Percentiles rank a stretch among this genome's conserved stretches.
phyloP scores from a whole-genome alignment of 2,329 filamentous ascomycete genomes.

The Arthrobotrys megalospora region DNA sequence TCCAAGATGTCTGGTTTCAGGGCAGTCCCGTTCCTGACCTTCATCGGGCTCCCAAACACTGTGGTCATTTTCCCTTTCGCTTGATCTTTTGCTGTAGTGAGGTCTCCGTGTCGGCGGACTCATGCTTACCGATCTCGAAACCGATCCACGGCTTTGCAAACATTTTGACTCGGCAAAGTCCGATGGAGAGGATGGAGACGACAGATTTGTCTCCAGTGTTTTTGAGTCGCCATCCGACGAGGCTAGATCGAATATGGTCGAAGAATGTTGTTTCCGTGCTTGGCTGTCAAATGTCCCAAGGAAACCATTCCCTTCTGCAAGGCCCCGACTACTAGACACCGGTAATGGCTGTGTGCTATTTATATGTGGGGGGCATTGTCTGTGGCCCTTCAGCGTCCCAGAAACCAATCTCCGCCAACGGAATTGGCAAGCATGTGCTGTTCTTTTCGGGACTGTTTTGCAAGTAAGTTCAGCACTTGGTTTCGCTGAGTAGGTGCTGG shows the following conservation, averaged over 20 bases:
- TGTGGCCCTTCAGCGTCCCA: conserved; percentile 64
- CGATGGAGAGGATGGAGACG: conserved; percentile 50
- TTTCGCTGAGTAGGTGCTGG: neutral
- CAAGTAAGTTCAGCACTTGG: conserved; percentile 11
- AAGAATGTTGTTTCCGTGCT: conserved; percentile 16
- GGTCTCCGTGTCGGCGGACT: conserved; percentile 41
- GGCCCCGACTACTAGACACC: conserved; percentile 11
- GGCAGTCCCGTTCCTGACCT: conserved; percentile 32
- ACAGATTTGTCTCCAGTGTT: conserved; percentile 20
- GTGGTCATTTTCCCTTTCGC: conserved; percentile 33
- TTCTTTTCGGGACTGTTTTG: conserved; percentile 63
- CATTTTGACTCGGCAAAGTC: conserved; percentile 34
- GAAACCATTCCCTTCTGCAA: conserved; percentile 31
- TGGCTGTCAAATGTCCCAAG: conserved; percentile 34
- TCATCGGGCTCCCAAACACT: conserved; percentile 49
- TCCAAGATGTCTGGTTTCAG: conserved; percentile 24
- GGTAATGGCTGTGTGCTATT: conserved; percentile 30
- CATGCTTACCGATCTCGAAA: conserved; percentile 53
- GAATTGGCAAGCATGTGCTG: conserved; percentile 65
- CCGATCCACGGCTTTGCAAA: conserved; percentile 14
- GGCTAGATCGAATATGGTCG: conserved; percentile 39
- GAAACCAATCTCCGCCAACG: conserved; percentile 65
- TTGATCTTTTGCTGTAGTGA: conserved; percentile 17
- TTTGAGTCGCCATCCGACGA: conserved; percentile 39
- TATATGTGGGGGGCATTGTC: conserved; percentile 44